phyloP scores from a whole-genome alignment of 345 rosid species.

The Dovyalis caffra region DNA sequence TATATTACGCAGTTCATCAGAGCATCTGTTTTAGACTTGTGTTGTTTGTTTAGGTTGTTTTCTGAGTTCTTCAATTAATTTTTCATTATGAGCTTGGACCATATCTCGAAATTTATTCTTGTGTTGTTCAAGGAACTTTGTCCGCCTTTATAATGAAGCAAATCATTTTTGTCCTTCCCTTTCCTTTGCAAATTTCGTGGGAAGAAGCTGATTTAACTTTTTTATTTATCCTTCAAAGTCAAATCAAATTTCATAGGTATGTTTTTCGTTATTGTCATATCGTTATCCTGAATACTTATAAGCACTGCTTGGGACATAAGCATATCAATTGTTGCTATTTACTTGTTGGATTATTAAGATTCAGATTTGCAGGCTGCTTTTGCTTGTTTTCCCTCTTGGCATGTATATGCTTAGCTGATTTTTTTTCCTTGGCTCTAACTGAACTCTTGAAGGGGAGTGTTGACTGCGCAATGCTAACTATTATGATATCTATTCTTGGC shows the following conservation, averaged over 20 bases:
- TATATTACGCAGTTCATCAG: neutral
- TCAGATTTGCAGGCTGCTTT: constrained; percentile 33
- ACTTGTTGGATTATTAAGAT: constrained; percentile 23
- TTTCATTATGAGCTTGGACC: neutral
- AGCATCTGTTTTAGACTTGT: neutral
- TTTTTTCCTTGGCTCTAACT: constrained; percentile 3
- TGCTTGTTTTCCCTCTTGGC: constrained; percentile 20
- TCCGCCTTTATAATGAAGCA: neutral
- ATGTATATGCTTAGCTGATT: constrained; percentile 18
- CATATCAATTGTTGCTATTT: neutral
- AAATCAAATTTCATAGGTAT: neutral
- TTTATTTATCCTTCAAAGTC: constrained; percentile 2
- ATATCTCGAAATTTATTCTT: neutral
- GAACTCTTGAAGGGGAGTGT: constrained; percentile 19
- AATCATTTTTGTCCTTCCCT: neutral
- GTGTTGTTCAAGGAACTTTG: neutral
- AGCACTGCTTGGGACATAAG: neutral
- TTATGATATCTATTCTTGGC: constrained; percentile 9
- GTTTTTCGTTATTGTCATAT: neutral
- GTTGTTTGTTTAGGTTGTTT: neutral
- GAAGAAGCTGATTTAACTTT: neutral
- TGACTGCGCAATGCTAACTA: constrained; percentile 13
- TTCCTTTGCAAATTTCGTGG: neutral
- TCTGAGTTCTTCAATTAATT: neutral
- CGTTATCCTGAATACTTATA: constrained; percentile 5